These are phyloP conservation scores for Colletotrichum acutatum DNA, from an alignment of 2,329 filamentous ascomycete genomes.

Conservation along the genomic window DNA sequence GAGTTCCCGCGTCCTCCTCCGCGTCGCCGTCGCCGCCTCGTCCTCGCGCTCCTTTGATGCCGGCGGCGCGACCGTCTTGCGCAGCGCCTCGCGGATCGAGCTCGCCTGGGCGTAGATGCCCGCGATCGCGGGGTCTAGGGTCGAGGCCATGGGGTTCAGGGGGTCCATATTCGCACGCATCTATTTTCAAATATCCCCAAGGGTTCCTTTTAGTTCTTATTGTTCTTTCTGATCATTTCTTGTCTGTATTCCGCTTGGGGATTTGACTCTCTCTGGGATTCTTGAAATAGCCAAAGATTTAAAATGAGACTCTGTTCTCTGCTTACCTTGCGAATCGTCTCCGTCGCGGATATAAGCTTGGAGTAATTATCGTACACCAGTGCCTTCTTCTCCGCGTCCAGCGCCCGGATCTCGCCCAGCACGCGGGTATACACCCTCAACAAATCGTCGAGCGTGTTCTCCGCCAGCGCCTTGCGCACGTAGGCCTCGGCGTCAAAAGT, in stretches of 20 bases:
- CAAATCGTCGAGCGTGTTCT: slow-evolving; percentile 74
- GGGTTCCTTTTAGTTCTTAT: not conserved
- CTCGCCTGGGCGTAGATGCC: slow-evolving; percentile 76
- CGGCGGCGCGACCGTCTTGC: slow-evolving; percentile 58
- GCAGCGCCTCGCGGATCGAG: slow-evolving; percentile 63
- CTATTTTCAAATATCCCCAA: slow-evolving; percentile 44
- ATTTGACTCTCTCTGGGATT: too few relatives aligned
- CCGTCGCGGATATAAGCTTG: slow-evolving; percentile 95
- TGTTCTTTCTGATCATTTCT: not conserved
- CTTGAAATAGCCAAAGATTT: not conserved
- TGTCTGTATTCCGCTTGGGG: not conserved
- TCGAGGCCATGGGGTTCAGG: slow-evolving; percentile 77
- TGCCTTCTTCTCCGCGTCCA: slow-evolving; percentile 97
- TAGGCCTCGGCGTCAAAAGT: slow-evolving; percentile 80
- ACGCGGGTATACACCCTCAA: slow-evolving; percentile 77
- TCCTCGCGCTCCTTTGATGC: slow-evolving; percentile 51
- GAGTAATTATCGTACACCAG: slow-evolving; percentile 99
- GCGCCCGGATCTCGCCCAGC: slow-evolving; percentile 83
- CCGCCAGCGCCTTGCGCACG: slow-evolving; percentile 69
- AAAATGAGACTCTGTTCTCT: not conserved
- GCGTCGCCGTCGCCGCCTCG: slow-evolving; percentile 47
- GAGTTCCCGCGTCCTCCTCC: slow-evolving; percentile 61
- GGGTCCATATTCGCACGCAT: slow-evolving; percentile 88
- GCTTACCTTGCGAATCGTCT: slow-evolving; percentile 84
- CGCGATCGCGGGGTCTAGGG: slow-evolving; percentile 77